Base-by-base conservation (phyloP, 2,329 filamentous ascomycete genomes). In the Bipolaris victoriae region DNA sequence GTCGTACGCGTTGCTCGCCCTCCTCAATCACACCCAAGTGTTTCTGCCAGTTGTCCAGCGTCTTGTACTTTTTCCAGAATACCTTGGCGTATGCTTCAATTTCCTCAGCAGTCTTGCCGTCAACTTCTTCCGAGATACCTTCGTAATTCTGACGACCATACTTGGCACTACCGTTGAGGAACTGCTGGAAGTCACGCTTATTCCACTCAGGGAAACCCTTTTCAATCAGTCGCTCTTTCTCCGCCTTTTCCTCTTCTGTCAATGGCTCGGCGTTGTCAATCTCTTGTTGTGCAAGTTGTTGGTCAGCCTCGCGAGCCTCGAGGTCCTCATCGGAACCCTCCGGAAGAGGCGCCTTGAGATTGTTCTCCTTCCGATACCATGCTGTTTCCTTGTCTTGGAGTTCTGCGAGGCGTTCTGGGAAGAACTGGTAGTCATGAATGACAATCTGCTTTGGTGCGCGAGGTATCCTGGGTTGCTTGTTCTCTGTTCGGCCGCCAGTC, bases 361-460 rank as follows among this genome's bases (percentile, higher is more conserved):
- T 90, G 66, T 98, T 97, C 74, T 98, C 92, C 77, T 98, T 98
- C 62, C 95, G 89, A 76, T 96, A 97, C 75, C 85, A 96, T 0
- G 95, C 94, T 0, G 95, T 99, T 79, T 99, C 95, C 69, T 94
- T 91, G 63, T 99, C 95, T 75, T 99, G 95, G 7, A 99, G 83
- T 67, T 97, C 92, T 26, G 88, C 86, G 9, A 99, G 86, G 43
- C 88, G 85, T 0, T 88, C 83, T 0, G 94, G 93, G 76, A 97
- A 99, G 80, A 99, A 99, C 71, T 99, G 95, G 76, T 97, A 98
- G 76, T 99, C 95, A 70, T 98, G 93, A 39, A 97, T 90, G 3
- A 88, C 82, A 50, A 96, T 87, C 75, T 99, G 95, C 78, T 96
- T 97, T 0, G 95, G 95, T 9, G 95, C 92, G 54, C 93, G 88